Conservation (phyloP, 179 eudicot genomes). For the Silene noctiflora region DNA sequence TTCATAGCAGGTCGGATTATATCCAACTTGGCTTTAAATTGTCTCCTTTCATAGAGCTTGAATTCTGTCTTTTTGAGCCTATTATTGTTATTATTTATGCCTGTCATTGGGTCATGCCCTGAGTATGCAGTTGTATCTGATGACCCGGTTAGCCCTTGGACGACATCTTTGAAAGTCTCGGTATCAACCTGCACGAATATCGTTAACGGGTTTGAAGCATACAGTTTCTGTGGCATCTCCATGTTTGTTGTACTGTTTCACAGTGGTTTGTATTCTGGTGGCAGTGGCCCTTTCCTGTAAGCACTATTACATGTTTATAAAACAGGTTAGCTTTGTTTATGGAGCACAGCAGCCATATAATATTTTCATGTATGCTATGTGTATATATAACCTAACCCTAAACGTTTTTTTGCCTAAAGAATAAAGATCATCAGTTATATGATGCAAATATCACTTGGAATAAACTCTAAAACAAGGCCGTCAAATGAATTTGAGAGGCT, state of each 20-base stretch:
- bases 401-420: too few species aligned
- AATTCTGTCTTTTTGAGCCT: slow-evolving; percentile 31
- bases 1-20: slow-evolving; percentile 29
- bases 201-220: slow-evolving; percentile 23
- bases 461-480: too few species aligned
- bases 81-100: slow-evolving; percentile 23
- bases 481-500: too few species aligned
- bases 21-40: slow-evolving; percentile 36
- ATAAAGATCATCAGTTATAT: too few species aligned
- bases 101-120: background rate
- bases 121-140: slow-evolving; percentile 12
- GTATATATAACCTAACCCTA: too few species aligned
- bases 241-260: background rate
- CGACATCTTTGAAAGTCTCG: slow-evolving; percentile 34
- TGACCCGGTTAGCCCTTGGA: slow-evolving; percentile 37
- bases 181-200: slow-evolving; percentile 36
- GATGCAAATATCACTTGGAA: too few species aligned
- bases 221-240: slow-evolving; percentile 28
- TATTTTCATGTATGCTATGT: too few species aligned
- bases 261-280: too few species aligned
- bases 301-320: too few species aligned
- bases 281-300: too few species aligned
- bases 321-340: too few species aligned
- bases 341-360: too few species aligned
- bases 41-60: slow-evolving; percentile 46